Percentiles rank a stretch among this genome's conserved stretches.
These are phyloP conservation scores for Gnomoniopsis sp. DNA, from an alignment of 2,329 filamentous ascomycete genomes.

Conservation along the genomic window DNA sequence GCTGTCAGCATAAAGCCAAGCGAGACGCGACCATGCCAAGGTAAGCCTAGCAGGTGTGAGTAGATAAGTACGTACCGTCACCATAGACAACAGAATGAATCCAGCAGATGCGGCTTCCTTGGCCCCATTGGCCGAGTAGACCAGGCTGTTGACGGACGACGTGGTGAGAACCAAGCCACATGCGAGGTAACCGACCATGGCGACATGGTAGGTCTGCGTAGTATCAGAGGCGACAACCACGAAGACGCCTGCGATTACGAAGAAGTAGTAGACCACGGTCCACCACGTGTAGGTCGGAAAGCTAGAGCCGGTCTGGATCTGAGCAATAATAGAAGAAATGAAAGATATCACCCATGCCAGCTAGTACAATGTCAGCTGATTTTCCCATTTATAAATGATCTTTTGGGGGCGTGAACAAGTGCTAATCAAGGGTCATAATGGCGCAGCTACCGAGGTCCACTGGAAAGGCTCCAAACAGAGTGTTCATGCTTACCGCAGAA, in stretches of 20 bases:
- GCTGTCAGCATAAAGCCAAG: slow-evolving; percentile 1
- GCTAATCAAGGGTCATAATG: neutral
- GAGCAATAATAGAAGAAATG: slow-evolving; percentile 76
- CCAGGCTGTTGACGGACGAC: slow-evolving; percentile 78
- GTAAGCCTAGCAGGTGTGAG: neutral
- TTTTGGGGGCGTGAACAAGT: slow-evolving; percentile 2
- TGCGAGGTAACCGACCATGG: slow-evolving; percentile 81
- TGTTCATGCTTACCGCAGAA: slow-evolving; percentile 64
- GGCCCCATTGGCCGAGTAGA: slow-evolving; percentile 71
- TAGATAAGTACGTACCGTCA: slow-evolving; percentile 62
- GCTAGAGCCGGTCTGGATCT: slow-evolving; percentile 42
- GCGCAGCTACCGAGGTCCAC: neutral
- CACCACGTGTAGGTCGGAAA: slow-evolving; percentile 95
- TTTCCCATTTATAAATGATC: slow-evolving; percentile 1
- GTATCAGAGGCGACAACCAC: slow-evolving; percentile 82
- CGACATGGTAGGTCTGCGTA: slow-evolving; percentile 85
- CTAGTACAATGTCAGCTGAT: slow-evolving; percentile 43
- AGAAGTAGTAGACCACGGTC: slow-evolving; percentile 80
- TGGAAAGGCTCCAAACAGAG: neutral
- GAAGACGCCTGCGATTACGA: slow-evolving; percentile 75
- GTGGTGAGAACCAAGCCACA: slow-evolving; percentile 82
- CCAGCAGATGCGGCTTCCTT: slow-evolving; percentile 87
- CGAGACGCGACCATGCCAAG: neutral
- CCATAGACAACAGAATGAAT: slow-evolving; percentile 90
- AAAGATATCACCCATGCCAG: slow-evolving; percentile 95